phyloP scores from a whole-genome alignment of 2,329 filamentous ascomycete genomes.

The Phialemoniopsis sp. region DNA sequence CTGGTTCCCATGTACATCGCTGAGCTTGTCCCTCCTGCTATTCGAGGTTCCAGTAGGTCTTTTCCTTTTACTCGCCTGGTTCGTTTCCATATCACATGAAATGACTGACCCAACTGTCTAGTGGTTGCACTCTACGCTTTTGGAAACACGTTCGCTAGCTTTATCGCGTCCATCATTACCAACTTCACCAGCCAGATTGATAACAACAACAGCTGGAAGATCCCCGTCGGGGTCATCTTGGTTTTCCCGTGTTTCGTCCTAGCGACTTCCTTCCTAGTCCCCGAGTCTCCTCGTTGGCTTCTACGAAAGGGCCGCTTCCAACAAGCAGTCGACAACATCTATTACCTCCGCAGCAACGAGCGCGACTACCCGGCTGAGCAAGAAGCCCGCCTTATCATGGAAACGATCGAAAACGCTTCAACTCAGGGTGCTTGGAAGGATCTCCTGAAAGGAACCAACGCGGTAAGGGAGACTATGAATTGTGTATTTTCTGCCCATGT shows the following conservation, averaged over 20 bases:
- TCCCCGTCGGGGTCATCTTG: slow-evolving; percentile 8
- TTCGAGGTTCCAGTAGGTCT: slow-evolving; percentile 5
- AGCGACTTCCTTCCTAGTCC: slow-evolving; percentile 4
- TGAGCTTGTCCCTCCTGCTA: slow-evolving; percentile 10
- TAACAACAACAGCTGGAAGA: slow-evolving; percentile 1
- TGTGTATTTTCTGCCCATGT: too few relatives aligned
- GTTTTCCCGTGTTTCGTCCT: not conserved
- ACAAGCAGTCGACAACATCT: slow-evolving; percentile 3
- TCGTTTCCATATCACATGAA: too few relatives aligned
- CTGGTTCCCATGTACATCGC: slow-evolving; percentile 12
- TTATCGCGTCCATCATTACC: slow-evolving; percentile 1
- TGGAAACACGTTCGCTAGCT: slow-evolving; percentile 4
- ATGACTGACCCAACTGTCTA: too few relatives aligned
- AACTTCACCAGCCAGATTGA: slow-evolving; percentile 1
- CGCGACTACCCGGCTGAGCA: slow-evolving; percentile 9
- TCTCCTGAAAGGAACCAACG: not conserved
- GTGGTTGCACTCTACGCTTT: slow-evolving; percentile 8
- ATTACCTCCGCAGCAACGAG: slow-evolving; percentile 5
- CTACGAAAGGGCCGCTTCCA: slow-evolving; percentile 6
- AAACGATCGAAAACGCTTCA: slow-evolving; percentile 2
- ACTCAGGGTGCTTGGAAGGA: slow-evolving; percentile 5
- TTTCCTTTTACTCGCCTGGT: too few relatives aligned
- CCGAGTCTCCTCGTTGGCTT: slow-evolving; percentile 12
- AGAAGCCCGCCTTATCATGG: slow-evolving; percentile 7
- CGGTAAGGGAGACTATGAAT: too few relatives aligned